phyloP scores from a whole-genome alignment of 495 filamentous ascomycete genomes.

The Entonaema liquescens region DNA sequence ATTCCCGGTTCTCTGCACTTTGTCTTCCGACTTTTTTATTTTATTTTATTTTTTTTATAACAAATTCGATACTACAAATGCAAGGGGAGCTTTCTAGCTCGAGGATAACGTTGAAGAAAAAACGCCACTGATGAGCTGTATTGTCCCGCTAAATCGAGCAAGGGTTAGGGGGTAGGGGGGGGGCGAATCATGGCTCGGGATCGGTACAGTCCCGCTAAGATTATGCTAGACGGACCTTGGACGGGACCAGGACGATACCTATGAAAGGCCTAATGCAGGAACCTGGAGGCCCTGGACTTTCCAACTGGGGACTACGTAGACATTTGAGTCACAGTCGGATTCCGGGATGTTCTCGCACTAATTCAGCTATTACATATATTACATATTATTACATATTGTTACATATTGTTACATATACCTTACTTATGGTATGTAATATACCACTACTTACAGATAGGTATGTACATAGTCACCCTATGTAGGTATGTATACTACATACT shows the following conservation, averaged over 20 bases:
- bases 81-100: conserved; percentile 7
- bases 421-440: not conserved
- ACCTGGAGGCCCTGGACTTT: conserved; percentile 16
- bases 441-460: too few species aligned
- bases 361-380: not conserved
- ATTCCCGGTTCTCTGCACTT: not conserved
- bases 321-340: conserved; percentile 12
- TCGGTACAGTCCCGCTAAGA: conserved; percentile 34
- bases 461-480: too few species aligned
- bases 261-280: conserved; percentile 41
- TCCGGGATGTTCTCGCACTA: conserved; percentile 3
- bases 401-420: too few species aligned
- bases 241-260: conserved; percentile 2
- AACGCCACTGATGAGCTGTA: conserved; percentile 43
- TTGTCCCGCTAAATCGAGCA: conserved; percentile 21
- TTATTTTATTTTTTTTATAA: not conserved
- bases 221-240: conserved; percentile 19
- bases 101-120: conserved; percentile 31
- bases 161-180: conserved; percentile 21
- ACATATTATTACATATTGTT: not conserved
- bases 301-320: not conserved
- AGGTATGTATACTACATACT: not conserved
- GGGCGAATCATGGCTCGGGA: conserved; percentile 34
- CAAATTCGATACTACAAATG: conserved; percentile 7
- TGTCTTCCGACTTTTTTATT: conserved; percentile 4